Percentiles rank a stretch among this genome's conserved stretches.
phyloP scores from a whole-genome alignment of 2,329 filamentous ascomycete genomes.

The Cladophialophora bantiana region DNA sequence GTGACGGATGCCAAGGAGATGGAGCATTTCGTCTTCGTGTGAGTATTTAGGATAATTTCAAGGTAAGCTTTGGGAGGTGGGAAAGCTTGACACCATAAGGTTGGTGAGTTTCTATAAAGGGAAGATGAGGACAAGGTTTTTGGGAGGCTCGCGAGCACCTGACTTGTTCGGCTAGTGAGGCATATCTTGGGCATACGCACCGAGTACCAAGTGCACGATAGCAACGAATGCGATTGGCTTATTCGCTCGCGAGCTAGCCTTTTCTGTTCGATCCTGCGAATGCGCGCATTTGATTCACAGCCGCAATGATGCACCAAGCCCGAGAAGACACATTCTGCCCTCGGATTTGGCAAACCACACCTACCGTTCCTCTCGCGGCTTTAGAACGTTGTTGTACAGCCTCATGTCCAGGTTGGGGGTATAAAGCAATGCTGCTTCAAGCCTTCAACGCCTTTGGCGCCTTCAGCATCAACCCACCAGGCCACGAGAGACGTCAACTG shows the following conservation, averaged over 20 bases:
- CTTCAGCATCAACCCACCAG: background rate
- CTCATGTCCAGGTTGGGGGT: background rate
- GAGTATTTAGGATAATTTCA: constrained; percentile 2
- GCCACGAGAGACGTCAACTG: background rate
- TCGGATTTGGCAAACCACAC: background rate
- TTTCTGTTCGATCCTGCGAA: background rate
- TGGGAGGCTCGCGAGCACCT: background rate
- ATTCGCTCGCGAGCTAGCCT: background rate
- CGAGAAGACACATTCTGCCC: background rate
- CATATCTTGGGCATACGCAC: too few species aligned
- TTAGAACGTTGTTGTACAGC: background rate
- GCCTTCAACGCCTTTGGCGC: background rate
- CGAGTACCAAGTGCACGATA: background rate
- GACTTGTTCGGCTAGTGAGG: background rate
- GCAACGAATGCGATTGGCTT: background rate
- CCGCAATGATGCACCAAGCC: background rate
- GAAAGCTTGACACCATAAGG: background rate
- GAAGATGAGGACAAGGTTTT: background rate
- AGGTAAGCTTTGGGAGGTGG: background rate
- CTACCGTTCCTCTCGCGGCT: background rate
- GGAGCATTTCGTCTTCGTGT: background rate
- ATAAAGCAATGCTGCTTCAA: background rate
- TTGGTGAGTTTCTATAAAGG: background rate
- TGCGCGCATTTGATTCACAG: background rate
- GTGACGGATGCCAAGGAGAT: background rate